phyloP scores from a whole-genome alignment of 176 grass and related monocot genomes.

The Elymus sibiricus region DNA sequence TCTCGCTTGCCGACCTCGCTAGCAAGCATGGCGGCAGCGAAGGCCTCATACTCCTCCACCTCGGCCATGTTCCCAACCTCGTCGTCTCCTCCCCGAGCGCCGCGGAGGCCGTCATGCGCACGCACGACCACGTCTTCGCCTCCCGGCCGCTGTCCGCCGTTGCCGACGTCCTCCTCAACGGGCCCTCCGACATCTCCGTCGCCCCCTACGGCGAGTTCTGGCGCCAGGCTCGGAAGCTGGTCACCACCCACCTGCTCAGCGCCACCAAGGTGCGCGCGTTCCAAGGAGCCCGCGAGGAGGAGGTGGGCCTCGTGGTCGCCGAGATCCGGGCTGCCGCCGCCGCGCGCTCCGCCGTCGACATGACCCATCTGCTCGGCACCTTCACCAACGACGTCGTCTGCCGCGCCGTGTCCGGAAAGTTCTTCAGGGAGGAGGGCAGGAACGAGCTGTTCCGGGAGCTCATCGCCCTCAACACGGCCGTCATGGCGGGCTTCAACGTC shows the following conservation, averaged over 20 bases:
- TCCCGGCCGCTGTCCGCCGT: background rate
- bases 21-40: background rate
- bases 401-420: background rate
- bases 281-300: background rate
- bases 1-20: background rate
- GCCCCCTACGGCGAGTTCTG: background rate
- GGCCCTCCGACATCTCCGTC: background rate
- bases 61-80: too few species aligned
- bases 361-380: background rate
- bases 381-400: background rate
- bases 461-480: background rate
- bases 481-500: background rate
- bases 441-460: background rate
- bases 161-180: background rate
- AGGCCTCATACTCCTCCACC: too few species aligned
- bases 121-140: too few species aligned
- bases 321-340: background rate
- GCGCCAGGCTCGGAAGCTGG: background rate
- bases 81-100: too few species aligned
- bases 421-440: background rate
- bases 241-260: background rate
- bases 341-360: background rate
- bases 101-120: too few species aligned
- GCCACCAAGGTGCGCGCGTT: background rate
- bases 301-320: background rate